Evolutionary conservation across 768 basidiomycete species (phyloP).

Genomic region (Galerina marginata): DNA sequence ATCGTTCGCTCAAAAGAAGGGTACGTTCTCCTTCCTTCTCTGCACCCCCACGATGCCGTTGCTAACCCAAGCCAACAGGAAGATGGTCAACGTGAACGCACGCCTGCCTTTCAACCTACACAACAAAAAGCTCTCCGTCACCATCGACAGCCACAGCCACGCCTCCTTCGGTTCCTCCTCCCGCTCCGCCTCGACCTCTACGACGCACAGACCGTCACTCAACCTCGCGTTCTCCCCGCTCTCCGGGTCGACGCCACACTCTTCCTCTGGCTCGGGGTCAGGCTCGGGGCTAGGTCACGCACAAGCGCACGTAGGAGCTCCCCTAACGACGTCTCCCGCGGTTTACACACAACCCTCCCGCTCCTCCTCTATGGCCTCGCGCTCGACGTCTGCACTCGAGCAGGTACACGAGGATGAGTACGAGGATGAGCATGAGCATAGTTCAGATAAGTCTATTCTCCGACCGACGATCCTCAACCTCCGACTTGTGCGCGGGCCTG

Average conservation of each 20-base stretch:
- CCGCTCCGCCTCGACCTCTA: constrained; percentile 29
- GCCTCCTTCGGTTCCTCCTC: constrained; percentile 27
- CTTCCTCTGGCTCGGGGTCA: neutral
- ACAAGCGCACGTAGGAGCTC: constrained; percentile 23
- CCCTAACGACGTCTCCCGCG: constrained; percentile 16
- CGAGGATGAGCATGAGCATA: neutral
- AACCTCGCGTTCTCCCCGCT: constrained; percentile 15
- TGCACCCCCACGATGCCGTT: neutral
- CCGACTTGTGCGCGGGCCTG: constrained; percentile 27
- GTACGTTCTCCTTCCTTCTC: constrained; percentile 35
- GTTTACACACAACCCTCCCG: constrained; percentile 6
- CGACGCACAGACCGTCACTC: neutral
- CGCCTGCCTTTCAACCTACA: constrained; percentile 63
- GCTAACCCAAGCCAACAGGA: constrained; percentile 37
- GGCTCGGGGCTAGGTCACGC: constrained; percentile 18
- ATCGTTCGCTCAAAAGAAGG: constrained; percentile 67
- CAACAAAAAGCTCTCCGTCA: constrained; percentile 38
- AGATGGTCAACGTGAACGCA: constrained; percentile 68
- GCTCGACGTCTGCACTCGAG: neutral
- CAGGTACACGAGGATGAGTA: too few relatives aligned
- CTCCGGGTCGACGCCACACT: neutral
- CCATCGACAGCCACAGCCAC: constrained; percentile 30
- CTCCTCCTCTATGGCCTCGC: constrained; percentile 4
- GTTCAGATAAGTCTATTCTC: neutral
- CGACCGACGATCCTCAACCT: constrained; percentile 28